phyloP scores from a whole-genome alignment of 2,329 filamentous ascomycete species.

The Fusarium poae region DNA sequence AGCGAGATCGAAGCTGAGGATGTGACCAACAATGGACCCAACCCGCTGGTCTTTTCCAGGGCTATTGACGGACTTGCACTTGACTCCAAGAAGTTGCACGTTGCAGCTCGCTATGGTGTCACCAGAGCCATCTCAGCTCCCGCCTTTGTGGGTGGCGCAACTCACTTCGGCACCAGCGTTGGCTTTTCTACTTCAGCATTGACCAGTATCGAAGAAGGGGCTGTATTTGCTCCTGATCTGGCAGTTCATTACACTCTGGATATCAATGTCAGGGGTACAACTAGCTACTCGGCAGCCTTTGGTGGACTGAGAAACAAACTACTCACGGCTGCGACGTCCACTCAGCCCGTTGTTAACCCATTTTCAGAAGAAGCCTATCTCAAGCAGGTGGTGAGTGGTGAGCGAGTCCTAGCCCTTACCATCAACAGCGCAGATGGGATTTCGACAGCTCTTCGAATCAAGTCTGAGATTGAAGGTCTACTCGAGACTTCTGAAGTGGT shows the following conservation, averaged over 20 bases:
- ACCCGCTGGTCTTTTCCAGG: conserved; percentile 64
- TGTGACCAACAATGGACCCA: conserved; percentile 65
- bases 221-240: conserved; percentile 67
- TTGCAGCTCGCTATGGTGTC: conserved; percentile 67
- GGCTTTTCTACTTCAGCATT: conserved; percentile 67
- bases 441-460: conserved; percentile 69
- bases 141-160: conserved; percentile 56
- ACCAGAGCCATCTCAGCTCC: conserved; percentile 71
- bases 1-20: conserved; percentile 72
- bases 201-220: conserved; percentile 61
- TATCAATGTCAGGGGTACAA: conserved; percentile 55
- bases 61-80: conserved; percentile 69
- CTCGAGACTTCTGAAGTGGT: conserved; percentile 38
- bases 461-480: conserved; percentile 65
- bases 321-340: conserved; percentile 60
- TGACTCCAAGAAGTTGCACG: conserved; percentile 67
- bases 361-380: conserved; percentile 66
- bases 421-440: conserved; percentile 75
- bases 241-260: conserved; percentile 72
- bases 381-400: conserved; percentile 66
- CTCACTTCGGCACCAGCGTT: conserved; percentile 69
- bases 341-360: conserved; percentile 54
- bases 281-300: conserved; percentile 67
- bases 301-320: conserved; percentile 66
- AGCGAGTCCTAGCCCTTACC: conserved; percentile 68